Evolutionary conservation across 176 grass and related monocot genomes (phyloP), one percentile per base, ranked within the genome.

Genomic region (Carex littledalei): DNA sequence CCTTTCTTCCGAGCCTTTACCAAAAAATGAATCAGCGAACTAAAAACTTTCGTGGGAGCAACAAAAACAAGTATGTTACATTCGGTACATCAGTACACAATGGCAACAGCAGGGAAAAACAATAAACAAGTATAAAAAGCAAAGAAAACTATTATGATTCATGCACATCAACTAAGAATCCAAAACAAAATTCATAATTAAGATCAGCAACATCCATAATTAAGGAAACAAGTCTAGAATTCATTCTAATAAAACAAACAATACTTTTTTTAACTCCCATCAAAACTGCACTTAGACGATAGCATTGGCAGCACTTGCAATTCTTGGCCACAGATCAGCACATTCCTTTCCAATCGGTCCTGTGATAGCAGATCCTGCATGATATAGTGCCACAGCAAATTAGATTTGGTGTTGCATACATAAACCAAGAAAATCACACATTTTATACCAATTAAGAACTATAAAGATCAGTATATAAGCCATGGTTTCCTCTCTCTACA

Each of bases 311-410:
- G 94, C 94, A 60, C 94, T 93, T 26, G 94, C 94, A 21, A 96
- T 96, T 86, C 94, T 96, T 41, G 94, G 94, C 94, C 94, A 96
- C 26, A 96, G 87, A 90, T 93, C 94, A 47, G 94, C 94, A 0
- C 94, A 96, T 63, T 96, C 94, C 89, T 96, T 96, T 58, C 94
- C 91, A n/a, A 96, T 96, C 5, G 94, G 94, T 84, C 94, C 94
- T 4, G 94, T 96, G 89, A 96, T 97, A 49, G 94, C 94, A 87
- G 94, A 97, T 37, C 94, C 94, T 97, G 84, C 84, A 68, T 0
- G 3, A 76, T 67, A 2, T 2, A 22, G 76, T 56, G 66, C 12
- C 9, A 13, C 13, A 39, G 18, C 9, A 77, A 53, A 34, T 54
- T 29, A 31, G 16, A 20, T 18, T 37, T 70, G 0, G 59, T 61